phyloP scores from a whole-genome alignment of 1,284 basidiomycete species.

The Marasmius oreades region DNA sequence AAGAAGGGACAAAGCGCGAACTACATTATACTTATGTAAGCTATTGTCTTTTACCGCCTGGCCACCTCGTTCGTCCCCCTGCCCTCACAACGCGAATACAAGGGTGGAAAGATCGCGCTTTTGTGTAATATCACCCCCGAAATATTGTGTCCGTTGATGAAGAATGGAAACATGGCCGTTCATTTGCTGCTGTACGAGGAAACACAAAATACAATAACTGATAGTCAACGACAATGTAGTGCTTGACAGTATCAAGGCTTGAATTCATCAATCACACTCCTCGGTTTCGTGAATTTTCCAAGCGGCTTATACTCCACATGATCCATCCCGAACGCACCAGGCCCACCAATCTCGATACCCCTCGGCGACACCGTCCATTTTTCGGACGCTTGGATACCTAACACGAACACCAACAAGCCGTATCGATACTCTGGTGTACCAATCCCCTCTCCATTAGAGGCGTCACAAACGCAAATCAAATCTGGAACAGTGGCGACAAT shows the following conservation, averaged over 20 bases:
- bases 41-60: not conserved
- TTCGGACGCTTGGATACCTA: conserved; percentile 54
- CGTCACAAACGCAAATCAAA: conserved; percentile 56
- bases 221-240: not conserved
- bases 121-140: not conserved
- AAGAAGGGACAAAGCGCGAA: not conserved
- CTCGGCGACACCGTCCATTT: conserved; percentile 50
- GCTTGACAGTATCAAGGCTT: not conserved
- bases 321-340: conserved; percentile 32
- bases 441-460: conserved; percentile 50
- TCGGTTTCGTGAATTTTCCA: conserved; percentile 30
- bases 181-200: not conserved
- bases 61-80: not conserved
- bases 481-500: conserved; percentile 50
- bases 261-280: conserved; percentile 34
- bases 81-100: not conserved
- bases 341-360: conserved; percentile 51
- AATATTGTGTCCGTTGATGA: not conserved
- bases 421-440: conserved; percentile 49
- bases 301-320: conserved; percentile 29
- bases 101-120: not conserved
- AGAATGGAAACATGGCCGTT: not conserved
- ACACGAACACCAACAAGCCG: conserved; percentile 52
- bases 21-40: not conserved
- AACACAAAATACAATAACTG: not conserved